Base-by-base conservation (phyloP, 1,284 basidiomycete species). In the Malassezia caprae region DNA sequence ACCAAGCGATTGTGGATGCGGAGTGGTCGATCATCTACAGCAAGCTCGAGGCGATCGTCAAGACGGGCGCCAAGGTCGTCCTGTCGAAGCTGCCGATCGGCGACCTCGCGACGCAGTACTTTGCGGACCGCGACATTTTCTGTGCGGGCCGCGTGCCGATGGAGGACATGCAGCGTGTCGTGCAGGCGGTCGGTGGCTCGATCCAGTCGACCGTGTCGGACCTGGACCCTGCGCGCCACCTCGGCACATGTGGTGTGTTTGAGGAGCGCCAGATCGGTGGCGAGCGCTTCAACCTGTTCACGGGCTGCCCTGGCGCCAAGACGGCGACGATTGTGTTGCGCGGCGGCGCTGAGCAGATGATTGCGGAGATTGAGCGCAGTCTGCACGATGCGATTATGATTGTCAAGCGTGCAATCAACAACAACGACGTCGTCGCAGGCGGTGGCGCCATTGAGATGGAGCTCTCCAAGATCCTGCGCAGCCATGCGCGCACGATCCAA, bases 391-490 rank as follows among this genome's bases (percentile, higher is more conserved):
- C 93, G 3, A 93, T 98, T 73, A 98, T 98, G 93, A 91, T 99
- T 30, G 94, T 99, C 45, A 94, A 94, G 78, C 82, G 94, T 41
- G 91, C 94, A 8, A 86, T 99, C 68, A 87, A 87, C 76, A 96
- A 91, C 76, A 89, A 88, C 56, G 85, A 90, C 58, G 85, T 99
- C 48, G 94, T 99, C 27, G 94, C 93, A 6, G 94, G 94, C 48
- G 94, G 94, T 60, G 94, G 94, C 61, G 94, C 94, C 12, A 87
- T 88, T 63, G 93, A 96, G 90, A 96, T 99, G 93, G 93, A 96
- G 68, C 80, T 98, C 28, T 96, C 90, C 41, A 88, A 90, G 48
- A 83, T 87, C 76, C 85, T 98, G 55, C 85, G 94, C 62, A 86
- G 87, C 65, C 80, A 93, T 72, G 88, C 90, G 4, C 80, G 93